Base-by-base conservation (phyloP, 345 rosid genomes). In the Turritis glabra region DNA sequence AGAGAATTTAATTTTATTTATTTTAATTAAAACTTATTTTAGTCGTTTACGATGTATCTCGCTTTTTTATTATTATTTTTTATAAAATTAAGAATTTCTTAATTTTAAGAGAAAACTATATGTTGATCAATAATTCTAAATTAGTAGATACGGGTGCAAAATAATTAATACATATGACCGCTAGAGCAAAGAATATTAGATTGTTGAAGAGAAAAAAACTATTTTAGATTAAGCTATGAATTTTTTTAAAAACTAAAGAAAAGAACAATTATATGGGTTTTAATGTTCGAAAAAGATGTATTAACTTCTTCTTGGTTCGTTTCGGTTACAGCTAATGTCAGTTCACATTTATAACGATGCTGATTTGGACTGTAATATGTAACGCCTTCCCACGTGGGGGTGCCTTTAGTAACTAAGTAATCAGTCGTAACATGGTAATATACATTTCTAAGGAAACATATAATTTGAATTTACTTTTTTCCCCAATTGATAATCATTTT, bases 11-110 rank as follows among this genome's bases (percentile, higher is more conserved):
- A 19, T 41, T 48, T 35, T 55, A 12, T 7, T 23, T 70, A 17
- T 37, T 37, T 13, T 1, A 6, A 2, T 41, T 41, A n/a, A 14
- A 64, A 59, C 63, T 55, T 58, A 57, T 32, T 57, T 75, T 67
- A 66, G 43, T 74, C 71, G 72, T n/a, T 74, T 48, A 66, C 54
- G 73, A 74, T 47, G 78, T 56, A 66, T 37, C 72, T 56, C 71
- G 7, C 35, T 1, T 32, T 7, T 32, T 32, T 32, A 4, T 3
- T 32, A 6, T 32, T 32, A 32, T 32, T 32, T 32, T 32, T 32
- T 1, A 32, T 32, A n/a, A 27, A 27, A 27, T 27, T 27, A 27
- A 27, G n/a, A n/a, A n/a, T n/a, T n/a, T n/a, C 5, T 27, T 2
- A 27, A 27, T 46, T 46, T 46, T 17, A 46, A 18, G 22, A 17